These are phyloP conservation scores for Diphasiastrum complanatum DNA, from an alignment of 83 land plant species.

Conservation along the genomic window DNA sequence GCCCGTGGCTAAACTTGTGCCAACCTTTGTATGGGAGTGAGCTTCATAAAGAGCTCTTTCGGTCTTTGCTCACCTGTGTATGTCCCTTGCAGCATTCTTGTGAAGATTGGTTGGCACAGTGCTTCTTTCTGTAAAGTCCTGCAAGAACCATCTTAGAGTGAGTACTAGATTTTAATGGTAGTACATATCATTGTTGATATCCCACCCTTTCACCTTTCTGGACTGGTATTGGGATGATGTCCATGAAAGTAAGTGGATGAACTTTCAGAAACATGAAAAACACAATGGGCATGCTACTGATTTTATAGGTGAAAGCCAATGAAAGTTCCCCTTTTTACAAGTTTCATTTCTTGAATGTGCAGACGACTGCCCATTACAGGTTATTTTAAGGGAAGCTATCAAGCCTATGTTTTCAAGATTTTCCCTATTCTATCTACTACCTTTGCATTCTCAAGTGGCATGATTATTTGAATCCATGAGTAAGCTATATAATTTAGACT, in stretches of 20 bases:
- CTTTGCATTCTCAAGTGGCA: background rate
- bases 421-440: background rate
- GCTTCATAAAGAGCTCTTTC: background rate
- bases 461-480: background rate
- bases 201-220: too few relatives aligned
- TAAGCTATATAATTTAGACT: constrained; percentile 1
- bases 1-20: background rate
- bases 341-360: constrained; percentile 6
- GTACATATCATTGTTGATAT: too few relatives aligned
- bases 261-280: too few relatives aligned
- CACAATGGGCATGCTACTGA: background rate
- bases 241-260: too few relatives aligned
- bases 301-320: background rate
- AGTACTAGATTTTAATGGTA: too few relatives aligned
- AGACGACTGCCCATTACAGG: background rate
- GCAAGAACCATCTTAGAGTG: too few relatives aligned
- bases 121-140: background rate
- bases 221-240: too few relatives aligned
- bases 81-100: background rate
- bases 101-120: background rate
- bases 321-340: constrained; percentile 9
- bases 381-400: background rate
- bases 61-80: too few relatives aligned
- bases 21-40: background rate
- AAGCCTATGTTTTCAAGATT: background rate